Conservation (phyloP, 306 rosid species). For the Prinsepia uniflora region DNA sequence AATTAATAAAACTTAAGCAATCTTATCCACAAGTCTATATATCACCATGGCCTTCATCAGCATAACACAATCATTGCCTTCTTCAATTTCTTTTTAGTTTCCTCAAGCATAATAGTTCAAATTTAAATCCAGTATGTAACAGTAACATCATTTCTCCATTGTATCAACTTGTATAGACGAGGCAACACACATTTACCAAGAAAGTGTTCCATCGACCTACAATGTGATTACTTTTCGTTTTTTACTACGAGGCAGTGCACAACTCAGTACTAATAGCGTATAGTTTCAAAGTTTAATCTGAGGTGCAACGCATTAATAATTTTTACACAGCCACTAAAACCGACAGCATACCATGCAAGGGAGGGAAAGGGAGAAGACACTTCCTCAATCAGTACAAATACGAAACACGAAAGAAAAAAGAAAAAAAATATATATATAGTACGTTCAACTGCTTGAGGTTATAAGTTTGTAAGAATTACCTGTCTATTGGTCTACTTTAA, state of each 20-base stretch:
- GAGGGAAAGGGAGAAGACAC: background rate
- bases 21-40: background rate
- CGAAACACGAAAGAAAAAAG: background rate
- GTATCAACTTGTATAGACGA: background rate
- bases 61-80: background rate
- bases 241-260: background rate
- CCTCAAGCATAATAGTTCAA: background rate
- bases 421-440: background rate
- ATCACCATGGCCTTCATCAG: background rate
- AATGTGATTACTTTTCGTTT: background rate
- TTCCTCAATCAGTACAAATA: no score
- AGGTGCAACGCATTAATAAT: background rate
- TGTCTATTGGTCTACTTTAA: conserved; percentile 14
- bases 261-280: background rate
- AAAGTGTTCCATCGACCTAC: background rate
- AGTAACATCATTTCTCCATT: background rate
- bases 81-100: background rate
- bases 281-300: background rate
- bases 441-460: background rate
- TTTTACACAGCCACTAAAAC: background rate
- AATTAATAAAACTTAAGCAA: background rate
- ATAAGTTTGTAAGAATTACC: conserved; percentile 32
- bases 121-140: background rate
- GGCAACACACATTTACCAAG: background rate
- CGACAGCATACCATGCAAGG: background rate